Evolutionary conservation across 352 stramenopile species (phyloP).

Genomic region (Globisporangium apiculatum): DNA sequence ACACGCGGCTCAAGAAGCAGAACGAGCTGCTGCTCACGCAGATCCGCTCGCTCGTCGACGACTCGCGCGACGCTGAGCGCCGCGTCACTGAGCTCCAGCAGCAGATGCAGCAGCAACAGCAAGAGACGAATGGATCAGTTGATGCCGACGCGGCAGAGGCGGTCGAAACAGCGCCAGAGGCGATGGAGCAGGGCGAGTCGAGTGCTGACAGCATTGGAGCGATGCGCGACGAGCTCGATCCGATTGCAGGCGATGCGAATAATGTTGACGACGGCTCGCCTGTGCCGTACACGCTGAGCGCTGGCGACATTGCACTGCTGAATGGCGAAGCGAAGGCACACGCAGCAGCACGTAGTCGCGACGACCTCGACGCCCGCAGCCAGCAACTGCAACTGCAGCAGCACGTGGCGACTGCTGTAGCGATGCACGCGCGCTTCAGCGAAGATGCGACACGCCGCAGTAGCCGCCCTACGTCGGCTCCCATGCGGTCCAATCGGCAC

Average conservation of each 20-base stretch:
- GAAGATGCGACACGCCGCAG: neutral
- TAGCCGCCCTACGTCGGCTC: neutral
- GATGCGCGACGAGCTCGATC: neutral
- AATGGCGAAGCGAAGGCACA: slow-evolving; percentile 34
- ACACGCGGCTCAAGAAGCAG: slow-evolving; percentile 73
- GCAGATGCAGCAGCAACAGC: slow-evolving; percentile 16
- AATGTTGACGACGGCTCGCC: slow-evolving; percentile 5
- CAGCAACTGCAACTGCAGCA: neutral
- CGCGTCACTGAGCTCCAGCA: slow-evolving; percentile 21
- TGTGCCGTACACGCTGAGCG: slow-evolving; percentile 62
- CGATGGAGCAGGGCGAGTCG: slow-evolving; percentile 4
- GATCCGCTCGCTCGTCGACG: slow-evolving; percentile 66
- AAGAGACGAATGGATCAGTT: slow-evolving; percentile 6
- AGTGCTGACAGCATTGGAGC: neutral
- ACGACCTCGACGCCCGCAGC: neutral
- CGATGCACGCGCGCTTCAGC: neutral
- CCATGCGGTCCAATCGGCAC: slow-evolving; percentile 24
- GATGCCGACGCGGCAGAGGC: slow-evolving; percentile 3
- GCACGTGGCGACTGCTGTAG: neutral
- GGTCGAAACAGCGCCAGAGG: slow-evolving; percentile 1
- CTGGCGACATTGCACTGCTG: slow-evolving; percentile 63
- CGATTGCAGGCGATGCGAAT: neutral
- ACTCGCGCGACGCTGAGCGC: slow-evolving; percentile 38
- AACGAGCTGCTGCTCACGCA: slow-evolving; percentile 78
- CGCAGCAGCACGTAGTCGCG: neutral